Conservation (phyloP, 2,329 filamentous ascomycete genomes). For the Trichoderma oligosporum region DNA sequence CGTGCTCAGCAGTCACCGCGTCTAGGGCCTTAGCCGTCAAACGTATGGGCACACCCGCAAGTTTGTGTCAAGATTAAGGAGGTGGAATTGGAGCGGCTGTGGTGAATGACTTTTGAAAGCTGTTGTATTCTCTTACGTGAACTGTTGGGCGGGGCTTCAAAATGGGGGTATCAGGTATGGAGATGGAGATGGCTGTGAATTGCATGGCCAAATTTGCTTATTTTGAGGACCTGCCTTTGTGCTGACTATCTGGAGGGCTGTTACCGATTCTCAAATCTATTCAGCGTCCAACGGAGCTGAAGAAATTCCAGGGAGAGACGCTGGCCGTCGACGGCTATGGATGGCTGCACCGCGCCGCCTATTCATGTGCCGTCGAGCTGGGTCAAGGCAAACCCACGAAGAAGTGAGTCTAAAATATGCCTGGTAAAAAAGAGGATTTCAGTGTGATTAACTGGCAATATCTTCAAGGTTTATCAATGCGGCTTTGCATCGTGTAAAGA, state of each 20-base stretch:
- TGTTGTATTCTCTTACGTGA: background rate
- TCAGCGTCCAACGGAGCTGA: conserved; percentile 80
- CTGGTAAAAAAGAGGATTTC: background rate
- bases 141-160: conserved; percentile 16
- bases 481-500: conserved; percentile 82
- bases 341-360: conserved; percentile 92
- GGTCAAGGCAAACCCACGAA: conserved; percentile 83
- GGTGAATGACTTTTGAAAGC: background rate
- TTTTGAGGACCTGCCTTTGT: background rate
- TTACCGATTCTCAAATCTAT: conserved; percentile 94
- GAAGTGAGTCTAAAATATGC: conserved; percentile 55
- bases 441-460: background rate
- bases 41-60: background rate
- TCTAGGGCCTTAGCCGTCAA: background rate
- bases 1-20: conserved; percentile 15
- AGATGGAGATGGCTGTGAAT: background rate
- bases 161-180: conserved; percentile 39
- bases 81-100: background rate
- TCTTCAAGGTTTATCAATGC: conserved; percentile 75
- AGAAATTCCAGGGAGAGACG: conserved; percentile 81
- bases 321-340: conserved; percentile 96
- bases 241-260: conserved; percentile 57
- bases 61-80: background rate
- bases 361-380: conserved; percentile 85
- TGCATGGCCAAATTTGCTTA: background rate